phyloP scores from a whole-genome alignment of 1,284 basidiomycete genomes.

The Naganishia albida region DNA sequence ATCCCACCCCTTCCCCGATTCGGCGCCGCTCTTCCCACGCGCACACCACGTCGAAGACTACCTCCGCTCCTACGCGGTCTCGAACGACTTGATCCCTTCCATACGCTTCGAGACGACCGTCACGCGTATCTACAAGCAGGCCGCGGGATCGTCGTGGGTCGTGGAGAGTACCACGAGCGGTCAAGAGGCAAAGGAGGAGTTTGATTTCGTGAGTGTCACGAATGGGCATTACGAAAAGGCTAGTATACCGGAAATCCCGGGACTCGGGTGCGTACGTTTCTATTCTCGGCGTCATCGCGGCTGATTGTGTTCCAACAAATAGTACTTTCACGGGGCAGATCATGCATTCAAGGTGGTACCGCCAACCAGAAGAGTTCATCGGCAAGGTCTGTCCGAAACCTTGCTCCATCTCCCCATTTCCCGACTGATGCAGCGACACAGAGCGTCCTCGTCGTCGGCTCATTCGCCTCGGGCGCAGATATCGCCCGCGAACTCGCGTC shows the following conservation, averaged over 20 bases:
- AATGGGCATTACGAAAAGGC: constrained; percentile 59
- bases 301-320: not conserved
- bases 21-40: constrained; percentile 26
- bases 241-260: constrained; percentile 54
- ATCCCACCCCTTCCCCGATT: constrained; percentile 7
- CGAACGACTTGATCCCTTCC: constrained; percentile 37
- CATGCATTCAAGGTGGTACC: constrained; percentile 57
- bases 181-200: constrained; percentile 36
- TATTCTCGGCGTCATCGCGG: not conserved
- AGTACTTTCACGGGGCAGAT: constrained; percentile 52
- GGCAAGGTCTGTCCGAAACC: constrained; percentile 36
- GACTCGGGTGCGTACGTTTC: constrained; percentile 44
- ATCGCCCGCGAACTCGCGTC: constrained; percentile 57
- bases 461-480: constrained; percentile 58
- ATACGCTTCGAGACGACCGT: constrained; percentile 54
- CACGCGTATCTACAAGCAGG: constrained; percentile 38
- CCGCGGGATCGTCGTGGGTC: not conserved
- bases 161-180: constrained; percentile 5
- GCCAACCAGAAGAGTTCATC: constrained; percentile 46
- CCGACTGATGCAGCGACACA: constrained; percentile 28
- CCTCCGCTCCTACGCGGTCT: constrained; percentile 48
- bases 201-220: constrained; percentile 50
- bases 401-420: not conserved
- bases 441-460: constrained; percentile 58
- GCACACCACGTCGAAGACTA: constrained; percentile 48